Percentiles rank a stretch among this genome's conserved stretches.
phyloP scores from a whole-genome alignment of 2,329 filamentous ascomycete species.

The Fusarium scirpi region DNA sequence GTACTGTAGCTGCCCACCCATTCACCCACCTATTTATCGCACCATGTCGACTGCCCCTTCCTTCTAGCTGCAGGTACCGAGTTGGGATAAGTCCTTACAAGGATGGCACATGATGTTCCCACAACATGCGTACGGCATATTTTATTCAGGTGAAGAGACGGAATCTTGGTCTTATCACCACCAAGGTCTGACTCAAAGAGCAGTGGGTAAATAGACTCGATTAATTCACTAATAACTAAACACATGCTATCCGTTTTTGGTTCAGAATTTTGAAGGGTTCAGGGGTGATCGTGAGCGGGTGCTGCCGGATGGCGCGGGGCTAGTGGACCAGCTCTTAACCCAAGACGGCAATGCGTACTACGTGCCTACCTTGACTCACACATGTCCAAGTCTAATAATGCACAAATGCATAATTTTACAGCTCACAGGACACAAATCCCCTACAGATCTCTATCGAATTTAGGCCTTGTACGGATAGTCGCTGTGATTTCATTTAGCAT shows the following conservation, averaged over 20 bases:
- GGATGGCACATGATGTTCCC: constrained; percentile 27
- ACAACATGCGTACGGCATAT: constrained; percentile 5
- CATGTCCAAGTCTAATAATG: constrained; percentile 4
- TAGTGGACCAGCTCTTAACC: constrained; percentile 34
- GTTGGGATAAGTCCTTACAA: constrained; percentile 37
- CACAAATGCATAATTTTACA: constrained; percentile 30
- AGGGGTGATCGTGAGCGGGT: constrained; percentile 39
- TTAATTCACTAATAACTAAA: constrained; percentile 8
- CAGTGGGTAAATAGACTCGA: not conserved
- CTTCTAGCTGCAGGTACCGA: constrained; percentile 42
- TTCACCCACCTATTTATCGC: constrained; percentile 25
- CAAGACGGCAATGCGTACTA: constrained; percentile 10
- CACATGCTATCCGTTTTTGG: constrained; percentile 16
- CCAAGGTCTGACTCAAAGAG: not conserved
- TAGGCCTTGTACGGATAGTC: constrained; percentile 8
- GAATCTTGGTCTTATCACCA: not conserved
- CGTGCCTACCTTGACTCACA: constrained; percentile 9
- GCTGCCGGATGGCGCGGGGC: constrained; percentile 44
- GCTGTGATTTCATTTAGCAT: constrained; percentile 13
- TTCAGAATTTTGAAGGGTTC: constrained; percentile 36
- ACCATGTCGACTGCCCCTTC: constrained; percentile 28
- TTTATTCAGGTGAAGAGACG: not conserved
- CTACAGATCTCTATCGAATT: constrained; percentile 6
- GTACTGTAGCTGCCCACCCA: constrained; percentile 15
- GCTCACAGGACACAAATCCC: constrained; percentile 3